Evolutionary conservation across 306 rosid species (phyloP).

Genomic region (Dalbergia cultrata): DNA sequence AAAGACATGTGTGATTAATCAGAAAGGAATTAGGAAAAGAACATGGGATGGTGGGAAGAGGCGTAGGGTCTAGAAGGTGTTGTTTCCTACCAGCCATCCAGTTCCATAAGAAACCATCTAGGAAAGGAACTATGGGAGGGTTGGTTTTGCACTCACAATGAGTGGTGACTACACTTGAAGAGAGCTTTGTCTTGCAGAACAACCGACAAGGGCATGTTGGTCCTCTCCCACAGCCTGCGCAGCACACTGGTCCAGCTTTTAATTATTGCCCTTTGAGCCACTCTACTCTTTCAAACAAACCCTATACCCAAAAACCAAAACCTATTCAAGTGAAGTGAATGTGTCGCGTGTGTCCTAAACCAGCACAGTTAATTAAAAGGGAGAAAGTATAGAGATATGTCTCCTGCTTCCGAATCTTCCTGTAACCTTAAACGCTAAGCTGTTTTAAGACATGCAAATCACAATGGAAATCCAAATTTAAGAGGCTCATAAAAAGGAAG

Average conservation of each 20-base stretch:
- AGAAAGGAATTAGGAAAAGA: constrained; percentile 33
- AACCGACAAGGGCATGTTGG: constrained; percentile 88
- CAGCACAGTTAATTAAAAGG: constrained; percentile 28
- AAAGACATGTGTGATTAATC: constrained; percentile 24
- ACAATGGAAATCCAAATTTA: constrained; percentile 33
- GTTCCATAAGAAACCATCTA: constrained; percentile 49
- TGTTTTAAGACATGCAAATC: constrained; percentile 10
- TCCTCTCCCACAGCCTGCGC: constrained; percentile 69
- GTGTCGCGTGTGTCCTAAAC: constrained; percentile 33
- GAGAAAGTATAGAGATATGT: not conserved
- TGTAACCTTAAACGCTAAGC: constrained; percentile 26
- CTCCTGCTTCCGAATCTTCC: constrained; percentile 57
- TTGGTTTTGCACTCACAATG: constrained; percentile 46
- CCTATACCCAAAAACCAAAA: constrained; percentile 45
- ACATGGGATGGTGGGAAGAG: constrained; percentile 2
- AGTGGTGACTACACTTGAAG: constrained; percentile 48
- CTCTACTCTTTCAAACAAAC: constrained; percentile 41
- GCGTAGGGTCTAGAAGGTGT: constrained; percentile 16
- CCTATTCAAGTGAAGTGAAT: constrained; percentile 45
- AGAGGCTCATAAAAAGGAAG: constrained; percentile 20
- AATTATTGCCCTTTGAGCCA: constrained; percentile 67
- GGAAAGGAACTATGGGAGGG: constrained; percentile 44
- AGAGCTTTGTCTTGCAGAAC: constrained; percentile 58
- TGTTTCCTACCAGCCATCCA: constrained; percentile 92
- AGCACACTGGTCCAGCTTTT: constrained; percentile 67